Evolutionary conservation across 2,329 filamentous ascomycete species (phyloP), one percentile per base, ranked within the genome.

Genomic region (Sclerotinia spermophila): DNA sequence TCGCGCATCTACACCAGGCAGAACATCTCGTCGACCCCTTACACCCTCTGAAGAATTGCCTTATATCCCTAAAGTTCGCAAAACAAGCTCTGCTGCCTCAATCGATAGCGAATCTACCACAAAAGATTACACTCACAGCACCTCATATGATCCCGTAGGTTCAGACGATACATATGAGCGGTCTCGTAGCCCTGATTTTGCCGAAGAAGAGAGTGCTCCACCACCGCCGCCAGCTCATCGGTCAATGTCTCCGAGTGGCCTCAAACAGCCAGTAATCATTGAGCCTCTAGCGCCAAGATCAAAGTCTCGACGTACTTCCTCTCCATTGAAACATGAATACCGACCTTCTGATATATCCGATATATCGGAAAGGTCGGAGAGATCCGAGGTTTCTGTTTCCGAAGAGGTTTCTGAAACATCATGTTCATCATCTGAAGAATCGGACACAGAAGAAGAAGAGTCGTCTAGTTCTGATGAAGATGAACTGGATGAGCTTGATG

Each of bases 241-340:
- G 60, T 75, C 76, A n/a, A 76, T 77, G 38, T 76, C 89, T 79
- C 77, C 89, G 82, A 76, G 80, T 75, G 75, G 81, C 70, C 77
- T 82, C 73, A 79, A 81, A 79, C 76, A 72, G 6, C 58, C 71
- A 27, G 73, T 76, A 44, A 64, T 74, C 15, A 71, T 78, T 42
- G 77, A 78, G 11, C 73, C 72, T 13, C 72, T 74, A 11, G 75
- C 74, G 8, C 72, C 76, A n/a, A 74, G 73, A 56, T 70, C 60
- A 13, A 76, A 69, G 33, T 87, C 90, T 78, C 88, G 94, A 59
- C 89, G 94, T 27, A 91, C 89, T 1, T 98, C 96, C 0, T 99
- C 96, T 1, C 96, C 96, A 0, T 84, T 99, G 65, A 99, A 99
- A 82, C 95, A 98, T 79, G 95, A 99, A 81, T 99, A 97, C 77